Evolutionary conservation across 2,329 filamentous ascomycete species (phyloP), one percentile per base, ranked within the genome.

Genomic region (Capronia americana): DNA sequence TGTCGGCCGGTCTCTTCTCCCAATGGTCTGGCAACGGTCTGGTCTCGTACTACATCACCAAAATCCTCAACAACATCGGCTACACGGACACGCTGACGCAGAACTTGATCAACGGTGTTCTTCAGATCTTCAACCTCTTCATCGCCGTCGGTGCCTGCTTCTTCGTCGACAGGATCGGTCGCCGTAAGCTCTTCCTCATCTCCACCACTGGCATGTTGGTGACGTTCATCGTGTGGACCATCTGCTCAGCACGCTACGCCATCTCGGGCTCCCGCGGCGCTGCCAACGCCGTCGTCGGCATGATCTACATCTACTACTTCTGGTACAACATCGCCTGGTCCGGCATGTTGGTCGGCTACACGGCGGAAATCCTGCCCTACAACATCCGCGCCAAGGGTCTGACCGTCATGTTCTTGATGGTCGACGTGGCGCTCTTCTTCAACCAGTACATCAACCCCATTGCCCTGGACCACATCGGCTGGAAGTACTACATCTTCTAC

Each of bases 1-100:
- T 86, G 56, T 79, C 80, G 24, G 78, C 84, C 7, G 85, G 85
- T 66, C 77, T 86, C 66, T 87, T 87, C 77, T 83, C 82, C 8
- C 86, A 88, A 69, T 87, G 84, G 83, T 84, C 81, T 61, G 85
- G 85, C 41, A 86, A 86, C 67, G 77, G 75, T 0, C 67, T 81
- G 0, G 74, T 81, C 20, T 77, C 74, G 0, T 81, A 81, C 70
- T 81, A 80, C 61, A 73, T 81, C 41, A 71, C 71, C 48, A 71
- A 75, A 28, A 64, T 63, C 20, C 74, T 81, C 12, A 71, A 77
- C 48, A 72, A 72, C 1, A 75, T 80, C 26, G 78, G 78, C 14
- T 77, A 80, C 66, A 78, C 75, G 0, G 72, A 77, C 17, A 69
- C 76, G 6, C 72, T 75, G 34, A 75, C 74, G 1, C 79, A 82